Base-by-base conservation (phyloP, 345 rosid genomes). In the Tarenaya hassleriana region DNA sequence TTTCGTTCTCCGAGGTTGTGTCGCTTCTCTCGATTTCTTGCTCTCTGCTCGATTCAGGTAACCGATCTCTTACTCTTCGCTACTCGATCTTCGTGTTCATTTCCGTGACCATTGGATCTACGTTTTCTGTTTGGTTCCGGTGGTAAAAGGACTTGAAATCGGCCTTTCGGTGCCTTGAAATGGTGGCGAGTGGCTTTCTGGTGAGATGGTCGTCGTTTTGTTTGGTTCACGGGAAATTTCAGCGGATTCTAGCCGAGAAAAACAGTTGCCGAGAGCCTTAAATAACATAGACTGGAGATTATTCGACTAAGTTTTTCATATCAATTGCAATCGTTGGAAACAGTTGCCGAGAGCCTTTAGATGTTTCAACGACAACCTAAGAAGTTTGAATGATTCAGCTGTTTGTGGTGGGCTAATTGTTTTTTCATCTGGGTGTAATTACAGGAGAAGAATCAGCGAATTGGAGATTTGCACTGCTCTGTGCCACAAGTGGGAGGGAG, bases 31-130 rank as follows among this genome's bases (percentile, higher is more conserved):
- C 35, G 50, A 50, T 42, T 49, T 34, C 52, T 16, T 13, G 50
- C 11, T 47, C 65, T 53, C 61, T 59, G 27, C 49, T 65, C 58
- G 13, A 66, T 38, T 65, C 64, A 44, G 64, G 64, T 52, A 52
- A 4, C 58, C 12, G 16, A 7, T 42, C 31, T 62, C 49, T 47
- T 1, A 29, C 55, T 31, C 55, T 34, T 0, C 15, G 9, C 37
- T 4, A 10, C 49, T 58, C 64, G 55, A 58, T 58, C 63, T 38
- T 27, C 48, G 31, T 64, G n/a, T 18, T 16, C 3, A 11, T 9
- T 32, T 9, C 5, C 29, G 29, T 24, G 29, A 24, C 29, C 29
- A 1, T 12, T 17, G 41, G 69, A 65, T 65, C 69, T 58, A 24
- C 38, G 35, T 34, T 53, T 35, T 37, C 37, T 51, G 37, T 44